Percentiles rank a stretch among this genome's conserved stretches.
phyloP scores from a whole-genome alignment of 108 stramenopile genomes.

The Thalassiosira profunda region DNA sequence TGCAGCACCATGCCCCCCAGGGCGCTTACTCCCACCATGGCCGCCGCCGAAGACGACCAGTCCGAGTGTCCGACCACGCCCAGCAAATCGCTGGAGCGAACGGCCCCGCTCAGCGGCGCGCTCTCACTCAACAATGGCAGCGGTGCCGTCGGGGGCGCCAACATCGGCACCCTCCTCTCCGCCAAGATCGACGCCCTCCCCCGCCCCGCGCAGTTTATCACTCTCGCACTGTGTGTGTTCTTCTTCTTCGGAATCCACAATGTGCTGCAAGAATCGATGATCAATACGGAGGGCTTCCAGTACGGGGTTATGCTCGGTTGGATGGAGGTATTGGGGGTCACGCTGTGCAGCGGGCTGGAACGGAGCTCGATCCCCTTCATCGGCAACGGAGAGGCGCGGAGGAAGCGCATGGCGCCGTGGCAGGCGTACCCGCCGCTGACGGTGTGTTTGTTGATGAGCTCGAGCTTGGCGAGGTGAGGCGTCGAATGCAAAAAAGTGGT shows the following conservation, averaged over 20 bases:
- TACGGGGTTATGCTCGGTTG: slow-evolving; percentile 95
- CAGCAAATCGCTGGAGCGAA: slow-evolving; percentile 10
- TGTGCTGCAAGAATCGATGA: slow-evolving; percentile 93
- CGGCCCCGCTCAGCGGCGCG: not conserved
- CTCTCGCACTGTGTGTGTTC: slow-evolving; percentile 54
- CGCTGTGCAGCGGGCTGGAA: slow-evolving; percentile 81
- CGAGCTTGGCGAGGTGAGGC: slow-evolving; percentile 87
- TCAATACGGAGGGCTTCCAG: slow-evolving; percentile 77
- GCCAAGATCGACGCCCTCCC: slow-evolving; percentile 37
- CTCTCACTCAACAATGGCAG: not conserved
- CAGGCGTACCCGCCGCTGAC: slow-evolving; percentile 87
- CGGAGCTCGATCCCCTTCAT: slow-evolving; percentile 52
- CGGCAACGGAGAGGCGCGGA: slow-evolving; percentile 57
- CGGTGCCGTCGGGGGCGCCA: not conserved
- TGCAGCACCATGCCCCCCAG: no score
- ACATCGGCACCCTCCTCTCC: slow-evolving; percentile 27
- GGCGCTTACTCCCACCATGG: no score
- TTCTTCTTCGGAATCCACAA: slow-evolving; percentile 95
- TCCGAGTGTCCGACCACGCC: slow-evolving; percentile 21
- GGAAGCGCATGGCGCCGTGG: slow-evolving; percentile 74
- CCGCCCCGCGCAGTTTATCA: slow-evolving; percentile 24
- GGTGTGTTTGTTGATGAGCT: slow-evolving; percentile 81
- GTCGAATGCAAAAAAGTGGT: slow-evolving; percentile 98
- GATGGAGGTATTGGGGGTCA: slow-evolving; percentile 94
- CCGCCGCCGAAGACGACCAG: no score